phyloP scores from a whole-genome alignment of 768 basidiomycete genomes.

The Lyophyllum decastes region DNA sequence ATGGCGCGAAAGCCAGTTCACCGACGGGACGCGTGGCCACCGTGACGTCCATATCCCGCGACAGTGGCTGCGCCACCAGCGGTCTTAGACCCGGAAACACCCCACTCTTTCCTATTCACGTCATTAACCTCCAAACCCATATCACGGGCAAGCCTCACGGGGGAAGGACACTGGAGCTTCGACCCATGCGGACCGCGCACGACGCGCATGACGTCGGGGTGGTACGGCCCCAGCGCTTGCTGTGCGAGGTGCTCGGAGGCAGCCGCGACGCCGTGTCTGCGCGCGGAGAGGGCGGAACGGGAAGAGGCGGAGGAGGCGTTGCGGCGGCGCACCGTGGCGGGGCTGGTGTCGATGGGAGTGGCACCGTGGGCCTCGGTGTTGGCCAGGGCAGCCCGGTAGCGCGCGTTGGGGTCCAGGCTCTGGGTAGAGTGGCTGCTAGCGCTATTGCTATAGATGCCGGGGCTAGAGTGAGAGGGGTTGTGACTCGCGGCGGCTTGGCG shows the following conservation, averaged over 20 bases:
- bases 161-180: slow-evolving; percentile 6
- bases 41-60: slow-evolving; percentile 10
- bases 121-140: slow-evolving; percentile 10
- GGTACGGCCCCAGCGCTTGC: not conserved
- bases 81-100: not conserved
- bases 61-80: slow-evolving; percentile 11
- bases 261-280: not conserved
- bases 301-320: slow-evolving; percentile 18
- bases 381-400: slow-evolving; percentile 1
- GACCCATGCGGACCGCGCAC: slow-evolving; percentile 16
- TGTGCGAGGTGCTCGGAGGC: not conserved
- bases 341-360: not conserved
- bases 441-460: slow-evolving; percentile 3
- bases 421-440: slow-evolving; percentile 13
- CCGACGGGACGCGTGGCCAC: slow-evolving; percentile 1
- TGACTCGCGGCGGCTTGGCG: not conserved
- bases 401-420: slow-evolving; percentile 8
- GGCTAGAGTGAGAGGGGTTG: not conserved
- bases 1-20: not conserved
- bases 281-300: slow-evolving; percentile 8
- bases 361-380: not conserved
- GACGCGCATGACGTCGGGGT: slow-evolving; percentile 8
- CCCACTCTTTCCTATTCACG: slow-evolving; percentile 7
- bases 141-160: not conserved
- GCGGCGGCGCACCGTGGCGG: slow-evolving; percentile 7